Evolutionary conservation across 2,329 filamentous ascomycete genomes (phyloP).

Genomic region (Pyricularia pennisetigena): DNA sequence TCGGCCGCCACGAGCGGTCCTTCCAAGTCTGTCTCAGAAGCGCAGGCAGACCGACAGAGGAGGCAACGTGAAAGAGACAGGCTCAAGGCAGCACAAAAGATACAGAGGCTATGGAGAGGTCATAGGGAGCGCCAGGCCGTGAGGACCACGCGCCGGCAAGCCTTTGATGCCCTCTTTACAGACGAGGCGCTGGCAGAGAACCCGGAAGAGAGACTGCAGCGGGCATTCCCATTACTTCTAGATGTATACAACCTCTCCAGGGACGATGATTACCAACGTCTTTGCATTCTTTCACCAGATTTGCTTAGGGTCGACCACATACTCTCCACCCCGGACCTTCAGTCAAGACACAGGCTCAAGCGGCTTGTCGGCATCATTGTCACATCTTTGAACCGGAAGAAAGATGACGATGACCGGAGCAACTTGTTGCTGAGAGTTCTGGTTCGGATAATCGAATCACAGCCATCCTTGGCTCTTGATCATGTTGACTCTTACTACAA

Average conservation of each 20-base stretch:
- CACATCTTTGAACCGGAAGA: slow-evolving; percentile 19
- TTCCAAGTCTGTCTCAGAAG: slow-evolving; percentile 71
- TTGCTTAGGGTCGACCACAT: slow-evolving; percentile 24
- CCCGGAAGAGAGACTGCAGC: slow-evolving; percentile 23
- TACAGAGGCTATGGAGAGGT: slow-evolving; percentile 80
- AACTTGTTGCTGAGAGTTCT: slow-evolving; percentile 8
- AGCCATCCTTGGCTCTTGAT: slow-evolving; percentile 9
- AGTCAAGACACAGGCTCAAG: slow-evolving; percentile 20
- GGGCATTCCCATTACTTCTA: slow-evolving; percentile 37
- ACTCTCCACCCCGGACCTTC: slow-evolving; percentile 21
- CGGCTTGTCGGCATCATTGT: slow-evolving; percentile 27
- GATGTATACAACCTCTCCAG: slow-evolving; percentile 35
- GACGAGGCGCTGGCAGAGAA: slow-evolving; percentile 15
- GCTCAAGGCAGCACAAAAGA: slow-evolving; percentile 59
- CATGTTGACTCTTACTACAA: slow-evolving; percentile 12
- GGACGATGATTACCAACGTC: slow-evolving; percentile 36
- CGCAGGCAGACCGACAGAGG: slow-evolving; percentile 74
- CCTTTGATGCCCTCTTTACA: slow-evolving; percentile 54
- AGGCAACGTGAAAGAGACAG: slow-evolving; percentile 74
- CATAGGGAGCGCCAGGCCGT: slow-evolving; percentile 52
- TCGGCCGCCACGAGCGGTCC: slow-evolving; percentile 50
- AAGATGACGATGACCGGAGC: not conserved
- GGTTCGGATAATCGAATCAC: slow-evolving; percentile 8
- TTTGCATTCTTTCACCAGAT: slow-evolving; percentile 35
- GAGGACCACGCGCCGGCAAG: slow-evolving; percentile 43